Evolutionary conservation across 139 green algal species (phyloP), one percentile per base, ranked within the genome.

Genomic region (Micractinium conductrix): DNA sequence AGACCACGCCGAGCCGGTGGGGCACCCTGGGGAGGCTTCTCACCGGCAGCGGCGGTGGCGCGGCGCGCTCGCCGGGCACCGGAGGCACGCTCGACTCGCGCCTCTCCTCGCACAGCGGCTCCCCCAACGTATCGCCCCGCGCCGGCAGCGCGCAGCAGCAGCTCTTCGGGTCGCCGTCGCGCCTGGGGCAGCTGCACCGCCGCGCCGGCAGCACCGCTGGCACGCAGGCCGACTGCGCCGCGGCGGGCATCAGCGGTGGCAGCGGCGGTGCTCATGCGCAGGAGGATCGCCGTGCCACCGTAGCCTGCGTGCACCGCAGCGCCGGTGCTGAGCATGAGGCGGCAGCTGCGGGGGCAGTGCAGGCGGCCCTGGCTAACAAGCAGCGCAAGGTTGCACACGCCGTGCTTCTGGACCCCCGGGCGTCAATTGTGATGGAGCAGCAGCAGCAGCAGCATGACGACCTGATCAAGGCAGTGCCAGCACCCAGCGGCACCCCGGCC

Each of bases 101-200:
- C 65, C 65, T 12, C 33, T 44, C 65, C 33, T 72, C 65, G 10
- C 35, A 43, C 65, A 72, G 65, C 65, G 70, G 42, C 30, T 78
- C 70, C 7, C 70, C 70, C 17, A 16, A 26, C 28, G 70, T 10
- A 42, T 78, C 70, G 42, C 70, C 70, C 16, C 42, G 70, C 19
- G 70, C 42, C 12, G 55, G 28, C 0, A 26, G 55, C 24, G 26
- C 26, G 26, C 42, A 17, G 42, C 70, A 78, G 70, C 70, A 58
- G 70, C 70, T 78, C 28, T 78, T 78, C 58, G 70, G 70, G 26
- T 78, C 70, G 26, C 70, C 70, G 42, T 78, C 70, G 8, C 70
- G 70, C 42, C 38, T 78, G 26, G 70, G 70, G 1, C 26, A 48
- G 28, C 42, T 53, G 70, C 70, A 21, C 26, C 26, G 43, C 26